phyloP scores from a whole-genome alignment of 129 eudicot genomes.

The Pulicaria dysenterica region DNA sequence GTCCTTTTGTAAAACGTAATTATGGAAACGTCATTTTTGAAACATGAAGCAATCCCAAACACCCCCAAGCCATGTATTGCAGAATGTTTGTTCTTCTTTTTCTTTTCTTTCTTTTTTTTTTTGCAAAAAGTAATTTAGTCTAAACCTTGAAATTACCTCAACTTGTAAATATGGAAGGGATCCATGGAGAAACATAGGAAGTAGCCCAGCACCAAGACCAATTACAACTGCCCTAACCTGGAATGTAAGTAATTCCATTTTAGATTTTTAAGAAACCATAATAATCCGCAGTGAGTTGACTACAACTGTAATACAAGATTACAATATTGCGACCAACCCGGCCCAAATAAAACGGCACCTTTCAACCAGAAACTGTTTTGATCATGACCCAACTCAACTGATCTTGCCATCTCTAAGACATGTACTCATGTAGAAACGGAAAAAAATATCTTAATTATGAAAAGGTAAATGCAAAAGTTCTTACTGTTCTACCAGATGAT shows the following conservation, averaged over 20 bases:
- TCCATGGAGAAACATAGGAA: slow-evolving; percentile 86
- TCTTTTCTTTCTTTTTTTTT: not conserved
- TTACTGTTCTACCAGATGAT: slow-evolving; percentile 56
- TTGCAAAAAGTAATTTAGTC: not conserved
- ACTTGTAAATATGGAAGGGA: slow-evolving; percentile 55
- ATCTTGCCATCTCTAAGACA: not conserved
- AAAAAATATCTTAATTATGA: slow-evolving; percentile 8
- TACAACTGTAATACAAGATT: slow-evolving; percentile 1
- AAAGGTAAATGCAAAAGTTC: slow-evolving; percentile 11
- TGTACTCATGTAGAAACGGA: not conserved
- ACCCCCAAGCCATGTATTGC: slow-evolving; percentile 13
- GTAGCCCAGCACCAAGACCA: slow-evolving; percentile 98
- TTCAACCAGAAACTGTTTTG: too few relatives aligned
- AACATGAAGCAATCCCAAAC: too few relatives aligned
- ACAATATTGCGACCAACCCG: not conserved
- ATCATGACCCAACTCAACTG: too few relatives aligned
- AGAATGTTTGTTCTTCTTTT: not conserved
- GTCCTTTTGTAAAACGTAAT: too few relatives aligned
- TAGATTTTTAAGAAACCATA: not conserved
- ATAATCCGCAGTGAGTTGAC: not conserved
- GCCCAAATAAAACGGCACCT: not conserved
- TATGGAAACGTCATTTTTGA: too few relatives aligned
- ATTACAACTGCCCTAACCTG: slow-evolving; percentile 81
- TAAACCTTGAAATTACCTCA: slow-evolving; percentile 54
- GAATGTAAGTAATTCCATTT: slow-evolving; percentile 16